A percentile compares a stretch with the other conserved stretches of the same genome.
phyloP scores from a whole-genome alignment of 2,329 filamentous ascomycete genomes.

The Knoxdaviesia capensis region DNA sequence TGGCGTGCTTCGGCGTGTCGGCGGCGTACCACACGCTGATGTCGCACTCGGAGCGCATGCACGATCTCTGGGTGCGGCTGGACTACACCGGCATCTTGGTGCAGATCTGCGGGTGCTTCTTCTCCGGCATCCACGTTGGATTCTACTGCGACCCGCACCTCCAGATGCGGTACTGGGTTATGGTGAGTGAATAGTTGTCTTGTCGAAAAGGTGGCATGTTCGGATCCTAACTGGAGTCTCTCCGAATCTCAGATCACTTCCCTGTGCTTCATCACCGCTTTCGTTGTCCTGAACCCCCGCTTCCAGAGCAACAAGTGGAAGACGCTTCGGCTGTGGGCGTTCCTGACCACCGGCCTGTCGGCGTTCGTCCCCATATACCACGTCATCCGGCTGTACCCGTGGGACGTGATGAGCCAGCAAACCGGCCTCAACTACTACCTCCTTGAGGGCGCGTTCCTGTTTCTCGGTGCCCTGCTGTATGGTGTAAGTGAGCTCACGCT shows the following conservation, averaged over 20 bases:
- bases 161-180: constrained; percentile 14
- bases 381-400: constrained; percentile 15
- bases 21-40: constrained; percentile 18
- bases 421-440: constrained; percentile 19
- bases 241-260: constrained; percentile 11
- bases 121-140: constrained; percentile 17
- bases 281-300: constrained; percentile 15
- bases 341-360: constrained; percentile 17
- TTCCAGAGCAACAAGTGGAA: constrained; percentile 16
- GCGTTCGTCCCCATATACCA: constrained; percentile 18
- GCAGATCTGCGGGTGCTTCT: constrained; percentile 16
- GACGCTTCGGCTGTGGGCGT: constrained; percentile 14
- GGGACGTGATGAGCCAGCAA: constrained; percentile 16
- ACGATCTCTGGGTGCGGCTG: constrained; percentile 15
- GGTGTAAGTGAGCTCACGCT: constrained; percentile 12
- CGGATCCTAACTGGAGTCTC: no score
- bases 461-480: constrained; percentile 17
- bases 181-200: constrained; percentile 10
- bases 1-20: constrained; percentile 16
- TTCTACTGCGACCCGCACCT: constrained; percentile 17
- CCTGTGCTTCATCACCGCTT: constrained; percentile 13
- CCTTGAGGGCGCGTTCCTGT: constrained; percentile 16
- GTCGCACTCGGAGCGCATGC: constrained; percentile 15
- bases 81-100: constrained; percentile 18
- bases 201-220: no score